phyloP scores from a whole-genome alignment of 2,329 filamentous ascomycete genomes.

The Clonostachys solani region DNA sequence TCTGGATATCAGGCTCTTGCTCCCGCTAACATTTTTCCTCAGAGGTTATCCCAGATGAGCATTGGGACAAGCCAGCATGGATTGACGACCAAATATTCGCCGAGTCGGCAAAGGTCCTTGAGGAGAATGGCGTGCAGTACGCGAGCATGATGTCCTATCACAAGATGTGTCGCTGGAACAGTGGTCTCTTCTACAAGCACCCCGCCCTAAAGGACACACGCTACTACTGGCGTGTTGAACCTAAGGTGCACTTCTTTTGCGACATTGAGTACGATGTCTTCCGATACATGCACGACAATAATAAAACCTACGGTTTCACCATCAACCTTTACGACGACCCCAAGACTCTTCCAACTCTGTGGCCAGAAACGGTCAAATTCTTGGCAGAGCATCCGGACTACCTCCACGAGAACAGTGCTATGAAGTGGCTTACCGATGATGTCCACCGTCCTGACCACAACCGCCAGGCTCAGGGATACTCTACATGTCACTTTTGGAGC shows the following conservation, averaged over 20 bases:
- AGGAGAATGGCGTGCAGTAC: slow-evolving; percentile 87
- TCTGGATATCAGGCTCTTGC: not conserved
- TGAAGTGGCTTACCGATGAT: slow-evolving; percentile 82
- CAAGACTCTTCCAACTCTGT: slow-evolving; percentile 78
- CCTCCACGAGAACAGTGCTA: slow-evolving; percentile 77
- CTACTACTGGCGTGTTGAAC: slow-evolving; percentile 98
- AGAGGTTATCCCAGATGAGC: slow-evolving; percentile 90
- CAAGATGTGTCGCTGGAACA: slow-evolving; percentile 99
- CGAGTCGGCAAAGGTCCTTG: slow-evolving; percentile 78
- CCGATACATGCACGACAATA: slow-evolving; percentile 95
- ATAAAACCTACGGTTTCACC: slow-evolving; percentile 98
- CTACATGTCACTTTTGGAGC: slow-evolving; percentile 98
- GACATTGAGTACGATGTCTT: slow-evolving; percentile 98
- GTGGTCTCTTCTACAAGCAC: slow-evolving; percentile 95
- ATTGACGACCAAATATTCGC: slow-evolving; percentile 84
- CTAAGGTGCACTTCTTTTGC: slow-evolving; percentile 99
- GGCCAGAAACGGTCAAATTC: slow-evolving; percentile 95
- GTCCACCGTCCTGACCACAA: slow-evolving; percentile 75
- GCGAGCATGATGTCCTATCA: slow-evolving; percentile 87
- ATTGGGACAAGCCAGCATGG: slow-evolving; percentile 91
- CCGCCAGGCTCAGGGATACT: slow-evolving; percentile 82
- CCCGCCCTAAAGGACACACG: slow-evolving; percentile 76
- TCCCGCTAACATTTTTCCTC: slow-evolving; percentile 8
- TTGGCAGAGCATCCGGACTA: slow-evolving; percentile 79
- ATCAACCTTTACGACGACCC: slow-evolving; percentile 95